A percentile compares a stretch with the other conserved stretches of the same genome.
Conservation (phyloP, 768 basidiomycete species). For the Gloeostereum incarnatum region DNA sequence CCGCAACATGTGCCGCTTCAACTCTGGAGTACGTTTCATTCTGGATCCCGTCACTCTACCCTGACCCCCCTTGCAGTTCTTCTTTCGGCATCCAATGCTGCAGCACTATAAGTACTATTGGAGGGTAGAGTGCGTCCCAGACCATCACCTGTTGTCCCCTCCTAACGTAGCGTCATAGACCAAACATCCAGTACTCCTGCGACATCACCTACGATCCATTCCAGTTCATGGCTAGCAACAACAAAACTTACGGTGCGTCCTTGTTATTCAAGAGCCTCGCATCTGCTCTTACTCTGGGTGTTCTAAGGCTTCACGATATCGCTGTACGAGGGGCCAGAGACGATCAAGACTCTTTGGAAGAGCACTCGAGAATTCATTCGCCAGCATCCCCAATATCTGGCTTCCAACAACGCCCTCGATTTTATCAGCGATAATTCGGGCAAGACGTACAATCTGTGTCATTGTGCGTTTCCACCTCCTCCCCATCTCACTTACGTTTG, state of each 20-base stretch:
- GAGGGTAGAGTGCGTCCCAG: constrained; percentile 38
- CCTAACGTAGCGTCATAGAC: constrained; percentile 23
- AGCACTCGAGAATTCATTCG: constrained; percentile 39
- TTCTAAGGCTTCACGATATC: constrained; percentile 46
- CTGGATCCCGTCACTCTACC: constrained; percentile 9
- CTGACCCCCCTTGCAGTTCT: constrained; percentile 26
- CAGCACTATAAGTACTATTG: constrained; percentile 50
- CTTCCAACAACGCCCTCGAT: constrained; percentile 41
- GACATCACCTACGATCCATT: constrained; percentile 63
- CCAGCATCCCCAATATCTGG: constrained; percentile 34
- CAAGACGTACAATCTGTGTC: constrained; percentile 37
- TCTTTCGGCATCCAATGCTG: constrained; percentile 46
- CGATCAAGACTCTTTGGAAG: constrained; percentile 55
- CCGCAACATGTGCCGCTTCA: constrained; percentile 76
- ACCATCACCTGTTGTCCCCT: background rate
- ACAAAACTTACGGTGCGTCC: constrained; percentile 32
- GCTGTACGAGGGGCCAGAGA: constrained; percentile 47
- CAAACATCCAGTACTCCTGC: constrained; percentile 57
- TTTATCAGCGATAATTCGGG: constrained; percentile 47
- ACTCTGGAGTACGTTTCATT: constrained; percentile 47
- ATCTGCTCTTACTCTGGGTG: background rate
- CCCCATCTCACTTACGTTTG: background rate
- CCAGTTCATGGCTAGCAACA: constrained; percentile 58
- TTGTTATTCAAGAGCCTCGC: background rate
- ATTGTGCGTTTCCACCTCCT: constrained; percentile 29